These are phyloP conservation scores for Lactarius tabidus DNA, from an alignment of 768 basidiomycete genomes.

Conservation along the genomic window DNA sequence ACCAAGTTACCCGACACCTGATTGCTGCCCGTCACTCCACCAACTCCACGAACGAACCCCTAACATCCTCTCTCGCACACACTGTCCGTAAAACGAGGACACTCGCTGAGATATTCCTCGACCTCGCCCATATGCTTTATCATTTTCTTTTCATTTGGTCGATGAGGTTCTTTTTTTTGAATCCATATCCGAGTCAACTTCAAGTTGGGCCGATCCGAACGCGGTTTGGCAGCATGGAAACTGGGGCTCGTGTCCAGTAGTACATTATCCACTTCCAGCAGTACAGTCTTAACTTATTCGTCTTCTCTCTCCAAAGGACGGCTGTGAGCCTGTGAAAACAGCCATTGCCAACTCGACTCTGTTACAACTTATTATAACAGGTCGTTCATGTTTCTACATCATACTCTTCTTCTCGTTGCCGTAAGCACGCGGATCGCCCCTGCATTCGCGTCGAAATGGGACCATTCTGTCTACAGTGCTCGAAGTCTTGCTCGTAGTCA, in stretches of 20 bases:
- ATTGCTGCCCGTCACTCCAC: too few species aligned
- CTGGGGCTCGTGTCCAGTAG: not conserved
- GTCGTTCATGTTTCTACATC: not conserved
- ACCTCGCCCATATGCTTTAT: too few species aligned
- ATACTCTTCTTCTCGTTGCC: not conserved
- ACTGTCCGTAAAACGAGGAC: too few species aligned
- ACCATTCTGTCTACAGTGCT: not conserved
- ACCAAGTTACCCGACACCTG: too few species aligned
- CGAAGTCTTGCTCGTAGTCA: not conserved
- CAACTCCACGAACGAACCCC: too few species aligned
- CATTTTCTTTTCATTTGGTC: too few species aligned
- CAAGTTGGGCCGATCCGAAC: not conserved
- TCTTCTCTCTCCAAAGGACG: not conserved
- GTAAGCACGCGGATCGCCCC: not conserved
- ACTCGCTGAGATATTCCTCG: too few species aligned
- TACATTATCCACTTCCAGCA: not conserved
- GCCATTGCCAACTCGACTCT: not conserved
- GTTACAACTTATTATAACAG: too few species aligned
- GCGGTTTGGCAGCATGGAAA: not conserved
- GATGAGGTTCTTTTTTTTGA: too few species aligned
- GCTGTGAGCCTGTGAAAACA: not conserved
- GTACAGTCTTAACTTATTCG: slow-evolving; percentile 1
- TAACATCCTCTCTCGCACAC: too few species aligned
- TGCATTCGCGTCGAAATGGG: slow-evolving; percentile 1
- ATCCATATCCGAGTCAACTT: too few species aligned